Conservation (phyloP, 2,329 filamentous ascomycete genomes). For the Lizonia empirigonia region DNA sequence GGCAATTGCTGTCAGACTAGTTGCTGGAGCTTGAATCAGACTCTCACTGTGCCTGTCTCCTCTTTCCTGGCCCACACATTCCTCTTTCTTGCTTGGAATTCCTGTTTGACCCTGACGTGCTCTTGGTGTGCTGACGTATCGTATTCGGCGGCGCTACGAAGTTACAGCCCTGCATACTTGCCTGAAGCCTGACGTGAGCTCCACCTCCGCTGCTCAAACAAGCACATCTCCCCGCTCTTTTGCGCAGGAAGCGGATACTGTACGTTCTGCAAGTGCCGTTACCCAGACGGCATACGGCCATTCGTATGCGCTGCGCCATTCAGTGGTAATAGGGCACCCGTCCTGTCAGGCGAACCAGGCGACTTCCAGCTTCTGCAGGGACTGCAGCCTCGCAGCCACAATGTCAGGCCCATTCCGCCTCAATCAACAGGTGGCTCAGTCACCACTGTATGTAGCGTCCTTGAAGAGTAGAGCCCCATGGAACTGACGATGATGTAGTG, state of each 20-base stretch:
- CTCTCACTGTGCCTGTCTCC: background rate
- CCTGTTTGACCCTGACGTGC: conserved; percentile 8
- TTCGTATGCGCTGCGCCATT: conserved; percentile 15
- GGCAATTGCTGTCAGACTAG: background rate
- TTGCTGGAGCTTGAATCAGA: background rate
- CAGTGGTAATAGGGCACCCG: conserved; percentile 61
- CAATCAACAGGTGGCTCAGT: conserved; percentile 42
- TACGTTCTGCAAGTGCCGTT: background rate
- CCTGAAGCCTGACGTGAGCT: conserved; percentile 15
- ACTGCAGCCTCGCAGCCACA: conserved; percentile 15
- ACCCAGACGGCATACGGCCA: conserved; percentile 1
- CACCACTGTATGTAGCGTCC: conserved; percentile 45
- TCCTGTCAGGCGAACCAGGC: conserved; percentile 4
- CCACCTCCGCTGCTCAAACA: conserved; percentile 1
- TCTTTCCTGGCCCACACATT: background rate
- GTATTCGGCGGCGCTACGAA: conserved; percentile 5
- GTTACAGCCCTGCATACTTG: conserved; percentile 13
- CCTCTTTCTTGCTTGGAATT: background rate
- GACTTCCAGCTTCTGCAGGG: conserved; percentile 3
- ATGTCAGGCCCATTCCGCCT: conserved; percentile 53
- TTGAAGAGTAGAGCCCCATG: background rate
- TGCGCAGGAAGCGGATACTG: conserved; percentile 3
- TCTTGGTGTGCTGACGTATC: conserved; percentile 14
- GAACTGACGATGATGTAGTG: conserved; percentile 30
- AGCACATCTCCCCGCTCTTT: conserved; percentile 3